These are phyloP conservation scores for Naegleria fowleri DNA, from an alignment of 208 protist species.

Conservation along the genomic window DNA sequence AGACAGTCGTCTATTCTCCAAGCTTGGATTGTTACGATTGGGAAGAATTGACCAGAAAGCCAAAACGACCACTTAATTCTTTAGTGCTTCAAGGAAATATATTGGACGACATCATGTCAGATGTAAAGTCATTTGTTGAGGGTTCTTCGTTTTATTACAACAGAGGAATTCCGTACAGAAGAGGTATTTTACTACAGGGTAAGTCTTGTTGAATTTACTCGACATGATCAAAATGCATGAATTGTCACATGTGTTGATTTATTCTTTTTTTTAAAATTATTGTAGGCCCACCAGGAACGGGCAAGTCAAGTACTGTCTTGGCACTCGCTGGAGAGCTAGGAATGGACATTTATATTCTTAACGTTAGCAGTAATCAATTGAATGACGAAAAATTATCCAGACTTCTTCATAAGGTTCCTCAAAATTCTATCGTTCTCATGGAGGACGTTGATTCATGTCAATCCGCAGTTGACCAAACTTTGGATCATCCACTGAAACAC, in stretches of 20 bases:
- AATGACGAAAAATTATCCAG: constrained; percentile 73
- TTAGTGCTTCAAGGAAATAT: constrained; percentile 71
- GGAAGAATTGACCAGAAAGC: constrained; percentile 54
- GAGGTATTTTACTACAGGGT: constrained; percentile 81
- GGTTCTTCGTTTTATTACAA: constrained; percentile 74
- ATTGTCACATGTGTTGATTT: too few species aligned
- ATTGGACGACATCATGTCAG: constrained; percentile 56
- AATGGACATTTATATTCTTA: constrained; percentile 86
- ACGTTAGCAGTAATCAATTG: constrained; percentile 68
- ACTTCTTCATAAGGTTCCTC: constrained; percentile 71
- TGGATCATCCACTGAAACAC: constrained; percentile 10
- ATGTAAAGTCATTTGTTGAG: constrained; percentile 71
- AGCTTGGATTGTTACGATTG: constrained; percentile 63
- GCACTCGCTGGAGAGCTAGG: constrained; percentile 79
- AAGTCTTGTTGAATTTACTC: not conserved
- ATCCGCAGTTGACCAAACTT: constrained; percentile 52
- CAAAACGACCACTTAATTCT: constrained; percentile 69
- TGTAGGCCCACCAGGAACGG: constrained; percentile 85
- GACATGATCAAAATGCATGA: too few species aligned
- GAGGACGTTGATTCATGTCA: constrained; percentile 85
- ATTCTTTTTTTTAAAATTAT: too few species aligned
- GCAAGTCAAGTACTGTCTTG: constrained; percentile 81
- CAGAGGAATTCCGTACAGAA: constrained; percentile 85
- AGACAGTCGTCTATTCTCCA: constrained; percentile 73
- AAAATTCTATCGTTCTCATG: constrained; percentile 77